A percentile compares a stretch with the other conserved stretches of the same genome.
Conservation (phyloP, 768 basidiomycete genomes). For the Leccinum fibrillosum region DNA sequence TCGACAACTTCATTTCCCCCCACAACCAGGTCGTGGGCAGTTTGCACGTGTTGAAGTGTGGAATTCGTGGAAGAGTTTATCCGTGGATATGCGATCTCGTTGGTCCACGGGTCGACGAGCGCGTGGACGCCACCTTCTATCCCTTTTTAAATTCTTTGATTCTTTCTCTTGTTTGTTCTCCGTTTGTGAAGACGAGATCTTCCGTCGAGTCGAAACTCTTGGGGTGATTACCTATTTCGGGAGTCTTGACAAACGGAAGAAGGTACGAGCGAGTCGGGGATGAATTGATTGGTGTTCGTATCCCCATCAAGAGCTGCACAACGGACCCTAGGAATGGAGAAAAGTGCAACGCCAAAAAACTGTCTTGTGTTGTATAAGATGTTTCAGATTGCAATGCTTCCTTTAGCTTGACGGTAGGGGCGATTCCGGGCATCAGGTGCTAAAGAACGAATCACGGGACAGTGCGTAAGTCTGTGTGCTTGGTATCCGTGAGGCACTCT, state of each 20-base stretch:
- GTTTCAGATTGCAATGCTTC: not conserved
- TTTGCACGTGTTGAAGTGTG: not conserved
- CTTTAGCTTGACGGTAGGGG: not conserved
- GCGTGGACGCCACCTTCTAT: not conserved
- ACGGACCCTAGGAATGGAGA: not conserved
- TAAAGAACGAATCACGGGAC: not conserved
- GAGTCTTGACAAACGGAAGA: not conserved
- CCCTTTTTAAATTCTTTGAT: not conserved
- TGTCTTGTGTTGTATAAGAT: not conserved
- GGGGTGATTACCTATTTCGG: not conserved
- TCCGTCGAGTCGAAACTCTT: constrained; percentile 1
- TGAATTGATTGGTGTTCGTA: not conserved
- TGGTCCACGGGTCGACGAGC: not conserved
- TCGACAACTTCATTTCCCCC: not conserved
- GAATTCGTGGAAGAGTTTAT: not conserved
- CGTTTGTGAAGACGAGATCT: not conserved
- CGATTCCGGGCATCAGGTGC: not conserved
- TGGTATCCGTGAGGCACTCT: not conserved
- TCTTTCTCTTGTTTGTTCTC: not conserved
- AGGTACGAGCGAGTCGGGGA: not conserved
- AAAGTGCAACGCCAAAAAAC: not conserved
- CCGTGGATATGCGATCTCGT: constrained; percentile 3
- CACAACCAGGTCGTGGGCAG: not conserved
- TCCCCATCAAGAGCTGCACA: not conserved
- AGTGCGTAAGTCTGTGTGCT: not conserved